Percentiles rank a stretch among this genome's conserved stretches.
These are phyloP conservation scores for Boletus subparvulus DNA, from an alignment of 768 basidiomycete species.

Conservation along the genomic window DNA sequence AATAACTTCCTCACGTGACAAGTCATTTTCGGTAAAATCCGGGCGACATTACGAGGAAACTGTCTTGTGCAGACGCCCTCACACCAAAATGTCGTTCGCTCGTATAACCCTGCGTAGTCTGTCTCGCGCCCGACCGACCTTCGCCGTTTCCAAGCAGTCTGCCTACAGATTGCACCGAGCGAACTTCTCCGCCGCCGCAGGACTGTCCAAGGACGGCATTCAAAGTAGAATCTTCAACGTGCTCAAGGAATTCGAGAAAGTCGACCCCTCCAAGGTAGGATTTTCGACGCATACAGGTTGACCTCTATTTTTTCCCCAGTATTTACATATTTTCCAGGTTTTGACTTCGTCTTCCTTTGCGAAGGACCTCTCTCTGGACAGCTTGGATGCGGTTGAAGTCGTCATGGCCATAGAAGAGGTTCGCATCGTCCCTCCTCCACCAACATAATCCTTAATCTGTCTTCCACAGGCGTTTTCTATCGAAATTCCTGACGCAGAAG, in stretches of 20 bases:
- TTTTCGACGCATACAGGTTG: background rate
- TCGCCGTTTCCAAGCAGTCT: conserved; percentile 30
- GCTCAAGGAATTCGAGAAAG: conserved; percentile 33
- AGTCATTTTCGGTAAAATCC: conserved; percentile 26
- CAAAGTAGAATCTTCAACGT: conserved; percentile 28
- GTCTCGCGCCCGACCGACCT: conserved; percentile 27
- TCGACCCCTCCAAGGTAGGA: conserved; percentile 30
- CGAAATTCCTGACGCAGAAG: conserved; percentile 97
- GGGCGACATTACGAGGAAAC: conserved; percentile 7
- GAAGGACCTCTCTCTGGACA: conserved; percentile 69
- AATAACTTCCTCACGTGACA: conserved; percentile 1
- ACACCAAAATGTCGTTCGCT: conserved; percentile 35
- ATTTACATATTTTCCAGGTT: conserved; percentile 50
- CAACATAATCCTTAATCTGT: background rate
- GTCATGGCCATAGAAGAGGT: conserved; percentile 99
- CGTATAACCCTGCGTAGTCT: conserved; percentile 34
- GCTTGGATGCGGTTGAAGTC: conserved; percentile 95
- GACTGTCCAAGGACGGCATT: conserved; percentile 24
- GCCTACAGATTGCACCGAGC: conserved; percentile 32
- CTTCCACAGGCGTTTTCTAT: conserved; percentile 83
- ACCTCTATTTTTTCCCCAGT: conserved; percentile 29
- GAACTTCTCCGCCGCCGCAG: conserved; percentile 30
- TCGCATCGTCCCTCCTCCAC: conserved; percentile 6
- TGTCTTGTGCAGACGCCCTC: conserved; percentile 16
- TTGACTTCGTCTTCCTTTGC: conserved; percentile 51